Base-by-base conservation (phyloP, 2,329 filamentous ascomycete species). In the Coniochaeta hoffmannii region DNA sequence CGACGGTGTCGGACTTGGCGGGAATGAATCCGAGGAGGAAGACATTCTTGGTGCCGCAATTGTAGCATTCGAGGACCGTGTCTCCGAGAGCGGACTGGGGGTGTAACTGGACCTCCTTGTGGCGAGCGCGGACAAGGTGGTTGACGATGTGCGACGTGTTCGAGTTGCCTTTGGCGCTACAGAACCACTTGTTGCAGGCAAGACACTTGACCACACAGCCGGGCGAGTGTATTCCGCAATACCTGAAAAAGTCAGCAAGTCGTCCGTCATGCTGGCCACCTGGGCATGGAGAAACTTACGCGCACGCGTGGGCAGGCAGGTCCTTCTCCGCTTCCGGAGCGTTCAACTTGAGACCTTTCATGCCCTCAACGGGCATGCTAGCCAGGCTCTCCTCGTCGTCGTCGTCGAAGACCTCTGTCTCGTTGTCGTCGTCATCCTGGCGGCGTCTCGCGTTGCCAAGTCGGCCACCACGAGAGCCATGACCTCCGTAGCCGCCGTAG, bases 1-100 rank as follows among this genome's bases (percentile, higher is more conserved):
- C 95, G 28, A 99, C 94, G 0, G 94, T 97, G 67, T 99, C 95
- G 11, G 94, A 97, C 70, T 99, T 99, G 56, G 94, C 94, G 10
- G 94, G 95, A 63, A 99, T 99, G 70, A 99, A 99, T 7, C 94
- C 94, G 28, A 99, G 86, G 34, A 97, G 79, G 64, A 99, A 99
- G 51, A 97, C 93, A 69, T 99, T 99, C 76, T 97, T 97, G n/a
- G 90, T 97, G 50, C 93, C 94, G 71, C 94, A 99, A 74, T 97
- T 97, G 77, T 99, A 99, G 75, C 94, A 99, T 76, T 99, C 94
- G 59, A 99, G 82, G 35, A 95, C 90, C 1, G 94, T 99, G 69
- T 99, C 95, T 60, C 94, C 94, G 11, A 99, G 85, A 8, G 91
- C 87, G 17, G 94, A 97, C 63, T 87, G 86, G 8, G 94, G 93